phyloP scores from a whole-genome alignment of 2,329 filamentous ascomycete genomes.

The Diaporthe caulivora region DNA sequence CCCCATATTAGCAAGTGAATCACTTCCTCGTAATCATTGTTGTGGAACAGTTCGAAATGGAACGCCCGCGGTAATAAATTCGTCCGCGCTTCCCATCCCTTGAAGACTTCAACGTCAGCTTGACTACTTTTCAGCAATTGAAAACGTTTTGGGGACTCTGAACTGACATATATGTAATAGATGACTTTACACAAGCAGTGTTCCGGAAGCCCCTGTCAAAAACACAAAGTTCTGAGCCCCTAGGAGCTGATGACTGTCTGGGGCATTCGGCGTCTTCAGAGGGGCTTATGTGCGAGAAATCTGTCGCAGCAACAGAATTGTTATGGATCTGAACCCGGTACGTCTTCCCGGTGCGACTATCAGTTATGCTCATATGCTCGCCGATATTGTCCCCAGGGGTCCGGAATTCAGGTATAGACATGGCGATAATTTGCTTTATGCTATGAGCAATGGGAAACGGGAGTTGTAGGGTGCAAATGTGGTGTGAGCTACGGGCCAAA shows the following conservation, averaged over 20 bases:
- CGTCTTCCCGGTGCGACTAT: not conserved
- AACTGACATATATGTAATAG: not conserved
- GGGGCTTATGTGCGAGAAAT: not conserved
- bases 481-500: no score
- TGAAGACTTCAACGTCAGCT: not conserved
- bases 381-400: no score
- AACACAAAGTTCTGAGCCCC: not conserved
- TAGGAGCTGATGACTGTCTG: not conserved
- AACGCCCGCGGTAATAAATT: constrained; percentile 63
- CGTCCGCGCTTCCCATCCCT: constrained; percentile 61
- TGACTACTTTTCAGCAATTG: not conserved
- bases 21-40: constrained; percentile 62
- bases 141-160: not conserved
- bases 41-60: constrained; percentile 63
- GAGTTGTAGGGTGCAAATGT: no score
- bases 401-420: no score
- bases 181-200: not conserved
- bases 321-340: not conserved
- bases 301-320: not conserved
- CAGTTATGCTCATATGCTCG: not conserved
- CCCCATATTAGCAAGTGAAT: constrained; percentile 65
- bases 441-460: no score
- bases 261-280: not conserved
- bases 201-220: not conserved
- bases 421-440: no score